Conservation (phyloP, 371 early-diverging fungal genomes). For the Rhizopus stolonifer region DNA sequence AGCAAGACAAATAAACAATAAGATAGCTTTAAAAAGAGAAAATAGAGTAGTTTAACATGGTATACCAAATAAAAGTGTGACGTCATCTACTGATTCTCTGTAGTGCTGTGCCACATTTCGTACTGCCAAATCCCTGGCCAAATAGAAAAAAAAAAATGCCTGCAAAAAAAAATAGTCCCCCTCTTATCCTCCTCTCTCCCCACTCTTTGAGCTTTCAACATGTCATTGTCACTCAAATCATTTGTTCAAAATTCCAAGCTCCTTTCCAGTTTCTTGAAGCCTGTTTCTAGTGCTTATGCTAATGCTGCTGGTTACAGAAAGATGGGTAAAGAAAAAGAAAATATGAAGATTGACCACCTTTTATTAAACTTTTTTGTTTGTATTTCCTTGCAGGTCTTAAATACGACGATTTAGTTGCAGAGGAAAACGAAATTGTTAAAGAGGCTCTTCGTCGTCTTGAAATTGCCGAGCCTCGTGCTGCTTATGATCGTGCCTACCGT, state of each 20-base stretch:
- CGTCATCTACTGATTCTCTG: neutral
- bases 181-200: slow-evolving; percentile 18
- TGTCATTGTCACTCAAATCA: slow-evolving; percentile 48
- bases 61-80: too few relatives aligned
- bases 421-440: slow-evolving; percentile 80
- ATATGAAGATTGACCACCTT: neutral
- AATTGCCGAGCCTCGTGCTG: slow-evolving; percentile 59
- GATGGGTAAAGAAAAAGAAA: slow-evolving; percentile 55
- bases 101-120: neutral
- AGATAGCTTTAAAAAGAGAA: too few relatives aligned
- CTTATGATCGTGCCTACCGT: slow-evolving; percentile 80
- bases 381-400: slow-evolving; percentile 65
- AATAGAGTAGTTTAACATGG: too few relatives aligned
- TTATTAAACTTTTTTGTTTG: too few relatives aligned
- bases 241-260: slow-evolving; percentile 64
- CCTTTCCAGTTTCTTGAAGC: slow-evolving; percentile 64
- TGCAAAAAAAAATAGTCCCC: slow-evolving; percentile 1
- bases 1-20: too few relatives aligned
- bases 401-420: slow-evolving; percentile 90
- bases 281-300: slow-evolving; percentile 72
- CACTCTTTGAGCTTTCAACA: slow-evolving; percentile 27
- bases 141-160: slow-evolving; percentile 1
- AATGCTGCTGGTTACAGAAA: slow-evolving; percentile 78
- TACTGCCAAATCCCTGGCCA: neutral
- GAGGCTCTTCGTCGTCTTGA: slow-evolving; percentile 89